These are phyloP conservation scores for Candida boleticola DNA, from an alignment of 805 yeast genomes.

Conservation along the genomic window DNA sequence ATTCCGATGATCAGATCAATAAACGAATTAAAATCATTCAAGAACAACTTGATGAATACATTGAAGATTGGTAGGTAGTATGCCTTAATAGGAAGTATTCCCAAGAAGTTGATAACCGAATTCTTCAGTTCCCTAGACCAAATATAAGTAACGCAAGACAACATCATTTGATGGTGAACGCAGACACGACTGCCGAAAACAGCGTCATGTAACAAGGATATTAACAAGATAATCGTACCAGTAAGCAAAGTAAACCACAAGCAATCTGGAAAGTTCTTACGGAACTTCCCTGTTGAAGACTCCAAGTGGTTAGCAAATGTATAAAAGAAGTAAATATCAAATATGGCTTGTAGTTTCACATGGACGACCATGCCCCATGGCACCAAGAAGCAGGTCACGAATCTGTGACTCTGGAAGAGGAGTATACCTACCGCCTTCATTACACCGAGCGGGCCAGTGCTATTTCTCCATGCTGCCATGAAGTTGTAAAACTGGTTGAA, in stretches of 20 bases:
- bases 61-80: slow-evolving; percentile 50
- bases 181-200: slow-evolving; percentile 10
- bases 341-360: slow-evolving; percentile 25
- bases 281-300: slow-evolving; percentile 42
- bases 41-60: slow-evolving; percentile 30
- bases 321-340: slow-evolving; percentile 58
- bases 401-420: slow-evolving; percentile 43
- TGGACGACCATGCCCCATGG: slow-evolving; percentile 30
- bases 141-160: slow-evolving; percentile 55
- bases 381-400: slow-evolving; percentile 50
- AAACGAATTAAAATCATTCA: slow-evolving; percentile 42
- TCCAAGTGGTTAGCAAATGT: slow-evolving; percentile 57
- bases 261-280: slow-evolving; percentile 51
- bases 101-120: slow-evolving; percentile 51
- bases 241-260: slow-evolving; percentile 51
- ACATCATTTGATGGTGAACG: slow-evolving; percentile 37
- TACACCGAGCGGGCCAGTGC: slow-evolving; percentile 1
- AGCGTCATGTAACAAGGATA: slow-evolving; percentile 22
- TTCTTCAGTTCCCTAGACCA: slow-evolving; percentile 61
- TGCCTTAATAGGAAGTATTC: slow-evolving; percentile 52
- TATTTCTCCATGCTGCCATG: neutral
- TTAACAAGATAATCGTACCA: slow-evolving; percentile 44
- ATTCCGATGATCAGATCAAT: slow-evolving; percentile 49
- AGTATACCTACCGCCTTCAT: slow-evolving; percentile 9
- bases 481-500: neutral